A percentile compares a stretch with the other conserved stretches of the same genome.
Evolutionary conservation across 345 rosid species (phyloP).

Genomic region (Ceriops zippeliana): DNA sequence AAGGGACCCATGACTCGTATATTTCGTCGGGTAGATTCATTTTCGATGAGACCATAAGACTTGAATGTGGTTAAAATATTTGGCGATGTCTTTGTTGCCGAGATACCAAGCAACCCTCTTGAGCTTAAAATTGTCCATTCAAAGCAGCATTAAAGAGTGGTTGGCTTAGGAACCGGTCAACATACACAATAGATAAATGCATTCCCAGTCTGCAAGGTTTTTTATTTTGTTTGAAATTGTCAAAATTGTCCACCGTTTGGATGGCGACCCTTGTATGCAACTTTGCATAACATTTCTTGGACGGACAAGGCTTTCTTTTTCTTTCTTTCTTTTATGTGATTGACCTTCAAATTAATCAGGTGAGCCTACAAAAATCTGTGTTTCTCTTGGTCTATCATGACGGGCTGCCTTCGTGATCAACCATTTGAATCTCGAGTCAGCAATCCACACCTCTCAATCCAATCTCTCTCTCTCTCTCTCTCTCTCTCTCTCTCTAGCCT

Average conservation of each 20-base stretch:
- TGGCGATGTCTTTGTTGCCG: slow-evolving; percentile 49
- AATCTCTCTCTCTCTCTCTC: background rate
- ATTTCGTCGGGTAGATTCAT: slow-evolving; percentile 18
- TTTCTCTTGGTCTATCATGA: slow-evolving; percentile 25
- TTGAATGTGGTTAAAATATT: slow-evolving; percentile 16
- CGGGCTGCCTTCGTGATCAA: slow-evolving; percentile 42
- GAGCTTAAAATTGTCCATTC: slow-evolving; percentile 37
- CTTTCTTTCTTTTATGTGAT: slow-evolving; percentile 16
- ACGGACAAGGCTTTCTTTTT: slow-evolving; percentile 6
- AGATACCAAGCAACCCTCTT: slow-evolving; percentile 51
- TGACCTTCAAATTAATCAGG: slow-evolving; percentile 35
- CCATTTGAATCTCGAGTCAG: slow-evolving; percentile 28
- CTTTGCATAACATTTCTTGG: slow-evolving; percentile 1
- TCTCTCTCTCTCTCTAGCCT: background rate
- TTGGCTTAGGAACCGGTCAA: slow-evolving; percentile 50
- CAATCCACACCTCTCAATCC: slow-evolving; percentile 24
- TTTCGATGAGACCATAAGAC: background rate
- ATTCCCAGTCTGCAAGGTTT: slow-evolving; percentile 31
- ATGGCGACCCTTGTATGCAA: slow-evolving; percentile 8
- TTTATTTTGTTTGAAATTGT: slow-evolving; percentile 12
- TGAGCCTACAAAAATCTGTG: slow-evolving; percentile 21
- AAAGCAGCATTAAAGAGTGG: slow-evolving; percentile 29
- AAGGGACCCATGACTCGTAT: slow-evolving; percentile 22
- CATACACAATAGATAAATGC: slow-evolving; percentile 20
- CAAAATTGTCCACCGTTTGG: slow-evolving; percentile 18